Evolutionary conservation across 192 early-diverging fungal genomes (phyloP).

Genomic region (Gigaspora rosea): DNA sequence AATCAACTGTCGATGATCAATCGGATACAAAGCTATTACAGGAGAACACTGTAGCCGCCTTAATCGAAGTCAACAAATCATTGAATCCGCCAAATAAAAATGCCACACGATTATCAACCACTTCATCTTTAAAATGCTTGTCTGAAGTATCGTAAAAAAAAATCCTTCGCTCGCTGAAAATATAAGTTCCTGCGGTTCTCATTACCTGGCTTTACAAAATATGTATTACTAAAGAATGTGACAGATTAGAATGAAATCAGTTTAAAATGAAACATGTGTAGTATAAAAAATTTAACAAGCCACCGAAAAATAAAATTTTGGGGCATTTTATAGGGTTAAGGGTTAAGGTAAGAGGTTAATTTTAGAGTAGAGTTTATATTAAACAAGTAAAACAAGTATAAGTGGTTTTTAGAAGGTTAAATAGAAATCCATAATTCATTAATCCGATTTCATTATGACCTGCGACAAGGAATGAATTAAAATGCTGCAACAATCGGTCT

Average conservation of each 20-base stretch:
- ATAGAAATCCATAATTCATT: no score
- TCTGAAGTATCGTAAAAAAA: background rate
- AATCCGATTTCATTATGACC: no score
- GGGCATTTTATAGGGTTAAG: no score
- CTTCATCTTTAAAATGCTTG: background rate
- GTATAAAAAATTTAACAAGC: no score
- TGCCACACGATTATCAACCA: background rate
- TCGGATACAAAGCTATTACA: constrained; percentile 13
- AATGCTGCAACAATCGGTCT: constrained; percentile 7
- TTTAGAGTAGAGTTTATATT: no score
- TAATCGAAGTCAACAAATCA: constrained; percentile 28
- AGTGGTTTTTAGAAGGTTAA: no score
- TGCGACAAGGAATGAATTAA: constrained; percentile 30
- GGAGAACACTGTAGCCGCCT: constrained; percentile 20
- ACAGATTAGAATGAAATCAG: no score
- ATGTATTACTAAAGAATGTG: constrained; percentile 27
- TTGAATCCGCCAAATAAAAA: constrained; percentile 9
- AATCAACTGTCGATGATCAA: background rate
- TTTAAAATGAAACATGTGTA: no score
- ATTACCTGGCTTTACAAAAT: constrained; percentile 19
- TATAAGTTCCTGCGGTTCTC: background rate
- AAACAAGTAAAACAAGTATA: no score
- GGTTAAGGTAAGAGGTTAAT: constrained; percentile 23
- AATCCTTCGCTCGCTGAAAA: background rate
- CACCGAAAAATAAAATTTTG: no score